Conservation (phyloP, 257 asterid genomes). For the Asclepias syriaca region DNA sequence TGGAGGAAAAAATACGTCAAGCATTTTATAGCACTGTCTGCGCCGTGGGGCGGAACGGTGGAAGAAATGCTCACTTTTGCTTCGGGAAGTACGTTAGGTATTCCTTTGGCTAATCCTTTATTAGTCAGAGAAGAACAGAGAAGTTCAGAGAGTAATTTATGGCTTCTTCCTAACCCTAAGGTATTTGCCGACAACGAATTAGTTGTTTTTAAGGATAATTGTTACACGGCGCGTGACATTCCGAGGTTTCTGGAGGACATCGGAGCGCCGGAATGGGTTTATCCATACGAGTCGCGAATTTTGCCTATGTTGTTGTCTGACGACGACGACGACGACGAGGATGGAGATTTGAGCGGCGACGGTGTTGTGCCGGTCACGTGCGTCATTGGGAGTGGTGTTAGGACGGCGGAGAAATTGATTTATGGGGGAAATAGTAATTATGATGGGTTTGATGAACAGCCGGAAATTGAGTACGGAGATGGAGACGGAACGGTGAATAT, state of each 20-base stretch:
- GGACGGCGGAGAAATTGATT: conserved; percentile 48
- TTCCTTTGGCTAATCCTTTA: conserved; percentile 67
- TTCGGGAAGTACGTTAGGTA: conserved; percentile 62
- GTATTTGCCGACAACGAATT: conserved; percentile 37
- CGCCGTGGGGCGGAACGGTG: conserved; percentile 96
- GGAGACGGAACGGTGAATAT: conserved; percentile 89
- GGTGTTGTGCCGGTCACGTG: conserved; percentile 56
- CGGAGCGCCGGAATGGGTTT: conserved; percentile 50
- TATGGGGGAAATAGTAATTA: conserved; percentile 27
- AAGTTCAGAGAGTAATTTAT: conserved; percentile 58
- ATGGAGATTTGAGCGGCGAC: conserved; percentile 16
- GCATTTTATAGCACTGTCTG: conserved; percentile 60
- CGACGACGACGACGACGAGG: no score
- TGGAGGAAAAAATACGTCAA: conserved; percentile 62
- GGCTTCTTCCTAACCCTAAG: conserved; percentile 69
- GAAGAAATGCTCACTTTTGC: conserved; percentile 64
- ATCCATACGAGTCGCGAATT: conserved; percentile 51
- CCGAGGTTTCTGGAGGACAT: conserved; percentile 52
- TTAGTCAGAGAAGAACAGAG: conserved; percentile 67
- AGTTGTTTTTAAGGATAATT: conserved; percentile 30
- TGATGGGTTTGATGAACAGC: conserved; percentile 53
- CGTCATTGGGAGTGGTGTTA: conserved; percentile 54
- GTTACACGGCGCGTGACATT: conserved; percentile 42
- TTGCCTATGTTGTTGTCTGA: conserved; percentile 42
- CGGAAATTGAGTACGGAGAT: conserved; percentile 63